Percentiles rank a stretch among this genome's conserved stretches.
Evolutionary conservation across 495 filamentous ascomycete genomes (phyloP).

Genomic region (Aspergillus heteromorphus): DNA sequence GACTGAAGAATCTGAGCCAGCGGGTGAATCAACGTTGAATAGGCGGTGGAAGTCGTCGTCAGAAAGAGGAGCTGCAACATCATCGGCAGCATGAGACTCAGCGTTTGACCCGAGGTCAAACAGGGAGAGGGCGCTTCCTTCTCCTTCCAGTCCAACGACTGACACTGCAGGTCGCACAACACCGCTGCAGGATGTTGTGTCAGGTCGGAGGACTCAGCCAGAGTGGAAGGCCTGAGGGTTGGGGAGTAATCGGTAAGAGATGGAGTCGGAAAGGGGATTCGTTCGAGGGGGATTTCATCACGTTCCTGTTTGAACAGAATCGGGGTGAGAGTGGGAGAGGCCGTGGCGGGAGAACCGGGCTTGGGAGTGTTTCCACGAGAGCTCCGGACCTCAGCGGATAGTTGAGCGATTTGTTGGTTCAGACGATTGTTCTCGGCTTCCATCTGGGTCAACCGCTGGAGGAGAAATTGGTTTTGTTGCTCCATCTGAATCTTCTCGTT

Average conservation of each 20-base stretch:
- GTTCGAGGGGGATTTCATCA: constrained; percentile 44
- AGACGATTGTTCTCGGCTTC: constrained; percentile 62
- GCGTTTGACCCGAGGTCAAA: constrained; percentile 47
- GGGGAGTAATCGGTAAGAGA: constrained; percentile 46
- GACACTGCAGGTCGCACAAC: constrained; percentile 99
- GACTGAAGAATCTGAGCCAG: constrained; percentile 68
- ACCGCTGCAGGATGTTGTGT: constrained; percentile 99
- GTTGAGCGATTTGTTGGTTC: constrained; percentile 57
- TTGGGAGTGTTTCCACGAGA: constrained; percentile 40
- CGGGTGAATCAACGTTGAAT: constrained; percentile 65
- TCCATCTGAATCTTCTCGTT: constrained; percentile 62
- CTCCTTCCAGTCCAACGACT: constrained; percentile 65
- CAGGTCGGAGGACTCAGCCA: constrained; percentile 73
- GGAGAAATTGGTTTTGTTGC: constrained; percentile 64
- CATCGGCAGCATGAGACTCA: constrained; percentile 37
- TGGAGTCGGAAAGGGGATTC: constrained; percentile 46
- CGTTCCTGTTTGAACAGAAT: constrained; percentile 54
- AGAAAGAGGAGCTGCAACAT: constrained; percentile 53
- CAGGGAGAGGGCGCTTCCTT: constrained; percentile 47
- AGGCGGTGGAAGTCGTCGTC: constrained; percentile 62
- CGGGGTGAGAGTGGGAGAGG: constrained; percentile 43
- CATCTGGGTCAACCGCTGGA: constrained; percentile 56
- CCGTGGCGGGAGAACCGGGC: constrained; percentile 30
- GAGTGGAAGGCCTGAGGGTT: constrained; percentile 45
- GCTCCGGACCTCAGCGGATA: constrained; percentile 55